phyloP scores from a whole-genome alignment of 1,284 basidiomycete species.

The Heliocybe sulcata region DNA sequence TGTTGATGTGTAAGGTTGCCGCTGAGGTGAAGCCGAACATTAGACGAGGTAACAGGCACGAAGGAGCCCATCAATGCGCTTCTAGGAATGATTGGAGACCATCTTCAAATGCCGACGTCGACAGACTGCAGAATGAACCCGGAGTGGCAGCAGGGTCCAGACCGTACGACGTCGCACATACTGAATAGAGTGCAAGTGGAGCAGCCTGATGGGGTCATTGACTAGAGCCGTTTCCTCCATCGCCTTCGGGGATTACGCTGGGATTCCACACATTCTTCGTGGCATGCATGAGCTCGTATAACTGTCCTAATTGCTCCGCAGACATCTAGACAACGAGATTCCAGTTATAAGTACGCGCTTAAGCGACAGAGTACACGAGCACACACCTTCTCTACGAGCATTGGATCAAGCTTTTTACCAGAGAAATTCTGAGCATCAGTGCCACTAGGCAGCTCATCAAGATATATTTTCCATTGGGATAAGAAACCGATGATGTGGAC shows the following conservation, averaged over 20 bases:
- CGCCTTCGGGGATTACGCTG: neutral
- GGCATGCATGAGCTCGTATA: conserved; percentile 89
- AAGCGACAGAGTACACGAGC: no score
- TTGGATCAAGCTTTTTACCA: conserved; percentile 71
- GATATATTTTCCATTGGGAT: conserved; percentile 88
- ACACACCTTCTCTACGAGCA: conserved; percentile 73
- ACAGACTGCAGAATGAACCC: no score
- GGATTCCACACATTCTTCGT: conserved; percentile 83
- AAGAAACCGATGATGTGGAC: conserved; percentile 89
- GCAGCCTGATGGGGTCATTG: neutral
- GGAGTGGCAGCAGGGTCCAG: no score
- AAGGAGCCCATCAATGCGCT: no score
- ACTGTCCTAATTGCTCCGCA: conserved; percentile 84
- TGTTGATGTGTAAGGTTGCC: no score
- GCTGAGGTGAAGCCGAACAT: no score
- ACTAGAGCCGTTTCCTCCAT: neutral
- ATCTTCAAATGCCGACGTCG: no score
- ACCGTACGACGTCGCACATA: no score
- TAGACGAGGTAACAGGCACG: no score
- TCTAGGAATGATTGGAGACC: no score
- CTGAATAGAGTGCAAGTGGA: no score
- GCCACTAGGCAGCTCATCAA: conserved; percentile 60
- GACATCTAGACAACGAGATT: conserved; percentile 56
- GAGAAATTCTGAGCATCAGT: conserved; percentile 38
- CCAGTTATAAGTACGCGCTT: neutral